Base-by-base conservation (phyloP, 371 early-diverging fungal genomes). In the Batrachochytrium dendrobatidis region DNA sequence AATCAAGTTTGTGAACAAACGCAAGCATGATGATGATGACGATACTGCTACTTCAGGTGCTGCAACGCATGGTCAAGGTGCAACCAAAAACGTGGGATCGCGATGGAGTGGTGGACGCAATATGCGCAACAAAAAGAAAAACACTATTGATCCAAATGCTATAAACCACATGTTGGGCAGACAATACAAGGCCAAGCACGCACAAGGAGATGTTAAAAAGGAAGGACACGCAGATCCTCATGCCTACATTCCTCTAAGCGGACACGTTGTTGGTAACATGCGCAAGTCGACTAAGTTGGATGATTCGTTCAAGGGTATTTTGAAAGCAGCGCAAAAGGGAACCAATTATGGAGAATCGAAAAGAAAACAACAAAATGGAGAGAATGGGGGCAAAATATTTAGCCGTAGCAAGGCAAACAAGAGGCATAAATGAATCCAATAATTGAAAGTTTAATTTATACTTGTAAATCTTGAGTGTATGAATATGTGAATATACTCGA, bases 171-270 rank as follows among this genome's bases (percentile, higher is more conserved):
- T 72, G 74, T 65, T 75, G 4, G 78, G 78, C 1, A 28, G 67
- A 59, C 82, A 87, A 43, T 86, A 75, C 67, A 71, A 78, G 56
- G 75, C 85, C 55, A 86, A 84, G 79, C 81, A 83, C 69, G 96
- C 95, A n/a, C 74, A 82, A 32, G 96, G 96, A 64, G 98, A 97
- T 81, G 84, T 94, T 60, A 93, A 93, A 77, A 81, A 80, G 61
- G 80, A 82, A 63, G 89, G 88, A 33, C 84, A 84, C 64, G 79
- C 90, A 6, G 95, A 96, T 73, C 98, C 98, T 35, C 94, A 82
- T 68, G 92, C 94, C n/a, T 97, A 95, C 72, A 83, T 97, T 46
- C 95, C 98, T 51, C 79, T 97, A 17, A 65, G 66, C 33, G 64
- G 66, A 34, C 72, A 78, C 46, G 68, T 72, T 33, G 78, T 74